These are phyloP conservation scores for Chaetomiaceae sp. DNA, from an alignment of 2,329 filamentous ascomycete genomes.

Conservation along the genomic window DNA sequence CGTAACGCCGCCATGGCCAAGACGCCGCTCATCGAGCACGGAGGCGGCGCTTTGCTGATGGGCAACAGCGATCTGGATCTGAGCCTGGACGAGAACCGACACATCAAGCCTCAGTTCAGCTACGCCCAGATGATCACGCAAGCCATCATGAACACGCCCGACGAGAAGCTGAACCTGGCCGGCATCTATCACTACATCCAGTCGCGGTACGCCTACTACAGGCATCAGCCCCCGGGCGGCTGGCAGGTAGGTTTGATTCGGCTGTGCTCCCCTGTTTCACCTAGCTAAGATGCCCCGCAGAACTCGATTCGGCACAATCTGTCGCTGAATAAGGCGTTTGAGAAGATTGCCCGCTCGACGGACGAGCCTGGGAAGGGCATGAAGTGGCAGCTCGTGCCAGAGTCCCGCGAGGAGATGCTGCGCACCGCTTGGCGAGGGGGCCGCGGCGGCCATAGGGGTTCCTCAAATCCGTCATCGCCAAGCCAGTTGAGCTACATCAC, in stretches of 20 bases:
- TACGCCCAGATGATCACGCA: slow-evolving; percentile 97
- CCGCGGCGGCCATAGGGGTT: slow-evolving; percentile 60
- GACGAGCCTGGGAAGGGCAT: slow-evolving; percentile 98
- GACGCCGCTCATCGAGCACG: slow-evolving; percentile 39
- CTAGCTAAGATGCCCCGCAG: slow-evolving; percentile 41
- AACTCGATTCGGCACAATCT: slow-evolving; percentile 97
- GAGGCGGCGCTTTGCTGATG: slow-evolving; percentile 35
- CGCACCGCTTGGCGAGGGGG: slow-evolving; percentile 63
- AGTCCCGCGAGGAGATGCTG: slow-evolving; percentile 81
- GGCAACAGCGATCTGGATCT: slow-evolving; percentile 63
- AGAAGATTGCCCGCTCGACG: slow-evolving; percentile 85
- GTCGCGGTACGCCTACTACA: slow-evolving; percentile 87
- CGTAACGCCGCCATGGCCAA: slow-evolving; percentile 32
- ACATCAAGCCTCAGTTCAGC: slow-evolving; percentile 92
- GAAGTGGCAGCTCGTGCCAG: slow-evolving; percentile 94
- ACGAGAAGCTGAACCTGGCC: slow-evolving; percentile 84
- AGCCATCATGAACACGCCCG: slow-evolving; percentile 80
- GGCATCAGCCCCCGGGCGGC: slow-evolving; percentile 68
- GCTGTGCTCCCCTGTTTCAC: neutral
- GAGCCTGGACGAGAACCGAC: slow-evolving; percentile 76
- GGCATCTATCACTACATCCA: slow-evolving; percentile 95
- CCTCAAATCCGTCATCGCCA: slow-evolving; percentile 66
- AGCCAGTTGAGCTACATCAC: slow-evolving; percentile 58
- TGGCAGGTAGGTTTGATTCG: slow-evolving; percentile 69
- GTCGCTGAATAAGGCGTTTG: slow-evolving; percentile 89